Conservation (phyloP, 1,139 yeast species). For the Protomyces inouyei region DNA sequence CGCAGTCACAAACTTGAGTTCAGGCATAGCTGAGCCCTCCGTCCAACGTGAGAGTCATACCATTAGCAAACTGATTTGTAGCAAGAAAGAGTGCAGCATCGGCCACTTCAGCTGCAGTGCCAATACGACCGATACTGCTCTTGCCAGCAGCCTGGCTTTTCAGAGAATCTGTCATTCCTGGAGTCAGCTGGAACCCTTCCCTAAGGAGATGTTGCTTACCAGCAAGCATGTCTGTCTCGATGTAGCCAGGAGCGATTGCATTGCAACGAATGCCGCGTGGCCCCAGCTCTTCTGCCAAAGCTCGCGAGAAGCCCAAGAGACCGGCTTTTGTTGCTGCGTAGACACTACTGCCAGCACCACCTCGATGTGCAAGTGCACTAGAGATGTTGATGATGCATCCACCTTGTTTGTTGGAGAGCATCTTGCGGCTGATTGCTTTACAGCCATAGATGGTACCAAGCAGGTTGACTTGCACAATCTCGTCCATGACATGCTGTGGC, state of each 20-base stretch:
- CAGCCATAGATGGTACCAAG: slow-evolving; percentile 60
- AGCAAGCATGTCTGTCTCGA: slow-evolving; percentile 70
- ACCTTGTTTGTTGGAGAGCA: slow-evolving; percentile 45
- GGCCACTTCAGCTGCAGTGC: slow-evolving; percentile 39
- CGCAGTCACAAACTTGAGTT: background rate
- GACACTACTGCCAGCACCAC: slow-evolving; percentile 58
- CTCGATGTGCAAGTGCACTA: slow-evolving; percentile 57
- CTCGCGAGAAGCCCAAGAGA: slow-evolving; percentile 53
- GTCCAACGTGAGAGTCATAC: slow-evolving; percentile 38
- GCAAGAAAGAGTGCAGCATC: slow-evolving; percentile 40
- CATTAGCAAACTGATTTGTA: slow-evolving; percentile 37
- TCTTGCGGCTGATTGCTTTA: slow-evolving; percentile 47
- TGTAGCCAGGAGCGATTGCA: slow-evolving; percentile 67
- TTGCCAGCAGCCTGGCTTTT: slow-evolving; percentile 31
- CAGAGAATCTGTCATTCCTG: slow-evolving; percentile 30
- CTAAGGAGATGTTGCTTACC: slow-evolving; percentile 2
- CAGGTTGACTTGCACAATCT: slow-evolving; percentile 58
- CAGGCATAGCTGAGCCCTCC: slow-evolving; percentile 36
- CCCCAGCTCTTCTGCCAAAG: slow-evolving; percentile 60
- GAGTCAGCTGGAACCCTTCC: background rate
- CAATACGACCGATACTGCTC: slow-evolving; percentile 36
- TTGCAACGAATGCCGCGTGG: slow-evolving; percentile 53
- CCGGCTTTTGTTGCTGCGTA: slow-evolving; percentile 85
- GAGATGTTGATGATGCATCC: slow-evolving; percentile 61
- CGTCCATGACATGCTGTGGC: slow-evolving; percentile 44